Evolutionary conservation across 164 flowering plant species (phyloP).

Genomic region (Akebia trifoliata): DNA sequence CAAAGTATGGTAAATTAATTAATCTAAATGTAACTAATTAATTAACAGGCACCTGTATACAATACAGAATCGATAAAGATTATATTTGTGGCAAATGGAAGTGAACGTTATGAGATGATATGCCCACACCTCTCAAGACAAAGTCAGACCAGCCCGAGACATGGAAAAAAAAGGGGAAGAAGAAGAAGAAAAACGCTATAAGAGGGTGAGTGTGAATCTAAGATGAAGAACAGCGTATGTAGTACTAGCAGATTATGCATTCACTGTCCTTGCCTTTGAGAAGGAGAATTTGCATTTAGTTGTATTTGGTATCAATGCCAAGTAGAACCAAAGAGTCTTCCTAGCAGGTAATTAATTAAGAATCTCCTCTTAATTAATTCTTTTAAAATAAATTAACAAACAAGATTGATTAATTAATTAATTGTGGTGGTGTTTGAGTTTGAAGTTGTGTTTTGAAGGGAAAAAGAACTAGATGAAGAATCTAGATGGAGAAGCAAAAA

Average conservation of each 20-base stretch:
- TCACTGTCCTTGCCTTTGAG: conserved; percentile 33
- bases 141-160: no score
- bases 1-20: no score
- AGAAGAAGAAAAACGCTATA: conserved; percentile 3
- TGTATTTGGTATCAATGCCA: conserved; percentile 50
- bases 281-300: conserved; percentile 40
- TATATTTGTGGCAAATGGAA: conserved; percentile 32
- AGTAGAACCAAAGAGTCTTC: conserved; percentile 30
- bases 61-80: conserved; percentile 34
- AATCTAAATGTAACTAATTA: no score
- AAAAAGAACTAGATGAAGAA: no score
- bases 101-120: conserved; percentile 40
- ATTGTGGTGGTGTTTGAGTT: no score
- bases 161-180: no score
- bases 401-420: no score
- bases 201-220: conserved; percentile 20
- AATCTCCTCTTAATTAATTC: no score
- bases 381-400: no score
- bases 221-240: conserved; percentile 25
- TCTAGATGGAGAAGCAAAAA: no score
- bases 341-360: no score
- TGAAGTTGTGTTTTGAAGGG: no score
- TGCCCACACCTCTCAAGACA: conserved; percentile 49
- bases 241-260: conserved; percentile 67
- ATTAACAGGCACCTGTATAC: conserved; percentile 38